Evolutionary conservation across 306 rosid genomes (phyloP), one percentile per base, ranked within the genome.

Genomic region (Gastrolobium bilobum): DNA sequence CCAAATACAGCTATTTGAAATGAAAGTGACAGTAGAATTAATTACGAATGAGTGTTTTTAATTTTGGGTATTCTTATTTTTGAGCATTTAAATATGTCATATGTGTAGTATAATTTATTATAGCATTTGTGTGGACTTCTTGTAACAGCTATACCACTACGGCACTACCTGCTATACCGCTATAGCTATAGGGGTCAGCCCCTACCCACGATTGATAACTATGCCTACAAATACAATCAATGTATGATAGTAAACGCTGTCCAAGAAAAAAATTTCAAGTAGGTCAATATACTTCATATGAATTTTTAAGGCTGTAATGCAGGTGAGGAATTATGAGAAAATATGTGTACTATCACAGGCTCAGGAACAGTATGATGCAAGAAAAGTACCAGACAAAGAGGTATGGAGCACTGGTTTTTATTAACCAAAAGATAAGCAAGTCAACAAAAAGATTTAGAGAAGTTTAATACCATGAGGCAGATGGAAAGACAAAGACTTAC

Each of bases 401-500:
- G 10, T 40, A 73, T 59, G 10, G 15, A 48, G 13, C 48, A 52
- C 63, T 62, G 29, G 67, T 61, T 56, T 33, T 34, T 50, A 31
- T 51, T 2, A 68, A 48, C 54, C 68, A 68, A 51, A 60, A 37
- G 14, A 74, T 10, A n/a, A 50, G 50, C 53, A 79, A 82, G 35
- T 69, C 38, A 35, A 57, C 63, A 44, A 78, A 48, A 47, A n/a
- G 38, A 56, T 5, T 75, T 46, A 59, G 39, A 38, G 63, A 73
- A 73, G 44, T 78, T 46, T 43, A 43, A 60, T 50, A 50, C 65
- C 34, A 83, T 43, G 42, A 50, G 48, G 47, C 11, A 65, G 72
- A 60, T 3, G 10, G 72, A 66, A 68, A 59, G 56, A 75, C 40
- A 65, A 74, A 56, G 77, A 33, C 88, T 53, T 82, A 91, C 98